phyloP scores from a whole-genome alignment of 768 basidiomycete species.

The Steccherinum ochraceum region DNA sequence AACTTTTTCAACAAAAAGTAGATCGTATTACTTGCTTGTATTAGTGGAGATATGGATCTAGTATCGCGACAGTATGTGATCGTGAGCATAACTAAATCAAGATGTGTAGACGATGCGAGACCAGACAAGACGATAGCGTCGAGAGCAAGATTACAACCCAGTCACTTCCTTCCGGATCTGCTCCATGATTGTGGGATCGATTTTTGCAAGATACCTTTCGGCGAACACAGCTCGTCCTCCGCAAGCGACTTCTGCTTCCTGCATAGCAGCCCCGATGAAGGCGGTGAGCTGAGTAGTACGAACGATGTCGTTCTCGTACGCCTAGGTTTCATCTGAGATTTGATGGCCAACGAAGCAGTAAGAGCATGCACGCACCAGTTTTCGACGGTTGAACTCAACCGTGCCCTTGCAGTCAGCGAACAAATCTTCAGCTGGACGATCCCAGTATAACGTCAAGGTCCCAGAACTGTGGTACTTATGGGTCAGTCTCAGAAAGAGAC shows the following conservation, averaged over 20 bases:
- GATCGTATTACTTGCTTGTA: not conserved
- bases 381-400: conserved; percentile 70
- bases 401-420: conserved; percentile 65
- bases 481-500: not conserved
- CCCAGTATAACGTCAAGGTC: conserved; percentile 63
- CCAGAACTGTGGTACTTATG: not conserved
- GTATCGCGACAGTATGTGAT: not conserved
- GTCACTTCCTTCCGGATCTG: conserved; percentile 40
- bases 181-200: conserved; percentile 68
- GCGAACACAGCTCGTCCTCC: conserved; percentile 60
- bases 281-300: conserved; percentile 58
- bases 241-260: conserved; percentile 54
- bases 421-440: conserved; percentile 52
- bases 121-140: not conserved
- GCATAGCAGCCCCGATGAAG: conserved; percentile 51
- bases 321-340: conserved; percentile 33
- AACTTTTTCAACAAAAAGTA: conserved; percentile 21
- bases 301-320: conserved; percentile 66
- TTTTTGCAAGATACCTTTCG: conserved; percentile 49
- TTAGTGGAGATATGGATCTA: not conserved
- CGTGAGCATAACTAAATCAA: not conserved
- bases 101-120: not conserved
- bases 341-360: not conserved
- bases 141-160: not conserved
- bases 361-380: conserved; percentile 41